These are phyloP conservation scores for Albophoma yamanashiensis DNA, from an alignment of 2,329 filamentous ascomycete genomes.

Conservation along the genomic window DNA sequence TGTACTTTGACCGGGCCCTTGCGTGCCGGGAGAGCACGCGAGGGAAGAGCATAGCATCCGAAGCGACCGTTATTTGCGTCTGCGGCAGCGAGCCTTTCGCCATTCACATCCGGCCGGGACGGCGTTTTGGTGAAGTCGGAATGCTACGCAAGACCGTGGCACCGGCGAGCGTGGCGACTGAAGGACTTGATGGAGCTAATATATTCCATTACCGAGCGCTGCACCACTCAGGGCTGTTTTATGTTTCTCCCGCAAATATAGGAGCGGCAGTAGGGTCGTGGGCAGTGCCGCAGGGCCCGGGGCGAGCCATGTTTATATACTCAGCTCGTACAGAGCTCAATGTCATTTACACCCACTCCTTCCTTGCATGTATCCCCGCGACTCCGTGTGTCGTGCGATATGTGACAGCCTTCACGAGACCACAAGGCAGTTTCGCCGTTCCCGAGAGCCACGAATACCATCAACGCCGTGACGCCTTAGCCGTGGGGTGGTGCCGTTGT, in stretches of 20 bases:
- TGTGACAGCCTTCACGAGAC: neutral
- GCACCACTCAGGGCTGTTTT: neutral
- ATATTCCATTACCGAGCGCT: neutral
- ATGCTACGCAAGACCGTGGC: neutral
- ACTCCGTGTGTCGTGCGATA: neutral
- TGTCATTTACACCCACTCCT: neutral
- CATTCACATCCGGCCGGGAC: neutral
- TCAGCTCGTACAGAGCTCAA: neutral
- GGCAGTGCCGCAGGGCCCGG: neutral
- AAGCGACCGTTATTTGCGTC: neutral
- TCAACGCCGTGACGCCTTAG: neutral
- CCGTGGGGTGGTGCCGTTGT: neutral
- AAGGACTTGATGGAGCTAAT: neutral
- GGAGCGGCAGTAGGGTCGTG: neutral
- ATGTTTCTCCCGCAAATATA: neutral
- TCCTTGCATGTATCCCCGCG: neutral
- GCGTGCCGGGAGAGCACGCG: neutral
- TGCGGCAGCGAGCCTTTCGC: neutral
- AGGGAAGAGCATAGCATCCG: neutral
- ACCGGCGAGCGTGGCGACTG: neutral
- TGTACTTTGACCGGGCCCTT: neutral
- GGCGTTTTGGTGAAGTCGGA: neutral
- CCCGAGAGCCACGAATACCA: neutral
- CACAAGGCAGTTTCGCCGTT: neutral
- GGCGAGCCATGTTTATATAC: neutral